Evolutionary conservation across 2,329 filamentous ascomycete species (phyloP).

Genomic region (Diaporthe caulivora): DNA sequence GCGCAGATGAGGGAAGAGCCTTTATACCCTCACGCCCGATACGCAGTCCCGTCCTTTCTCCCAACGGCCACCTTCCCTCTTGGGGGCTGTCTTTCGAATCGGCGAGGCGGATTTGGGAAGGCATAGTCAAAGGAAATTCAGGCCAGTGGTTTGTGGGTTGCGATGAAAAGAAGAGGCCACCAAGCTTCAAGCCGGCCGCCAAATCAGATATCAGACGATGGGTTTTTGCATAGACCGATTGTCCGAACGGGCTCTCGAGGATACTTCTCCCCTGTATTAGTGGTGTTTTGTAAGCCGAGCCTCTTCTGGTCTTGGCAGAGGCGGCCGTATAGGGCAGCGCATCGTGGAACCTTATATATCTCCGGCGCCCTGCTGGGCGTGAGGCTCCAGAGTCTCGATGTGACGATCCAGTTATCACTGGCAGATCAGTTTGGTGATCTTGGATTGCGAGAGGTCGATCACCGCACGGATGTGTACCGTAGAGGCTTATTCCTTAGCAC

Average conservation of each 20-base stretch:
- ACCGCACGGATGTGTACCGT: not conserved
- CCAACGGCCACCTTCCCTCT: slow-evolving; percentile 18
- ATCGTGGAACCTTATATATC: not conserved
- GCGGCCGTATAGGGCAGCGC: not conserved
- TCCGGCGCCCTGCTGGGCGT: slow-evolving; percentile 16
- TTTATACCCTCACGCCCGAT: not conserved
- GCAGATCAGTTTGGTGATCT: not conserved
- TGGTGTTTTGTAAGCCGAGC: slow-evolving; percentile 23
- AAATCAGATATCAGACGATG: slow-evolving; percentile 14
- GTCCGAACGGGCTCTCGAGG: not conserved
- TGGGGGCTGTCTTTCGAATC: not conserved
- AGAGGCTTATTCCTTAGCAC: not conserved
- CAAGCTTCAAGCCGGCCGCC: not conserved
- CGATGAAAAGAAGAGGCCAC: not conserved
- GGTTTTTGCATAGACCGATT: slow-evolving; percentile 7
- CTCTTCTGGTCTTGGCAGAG: slow-evolving; percentile 10
- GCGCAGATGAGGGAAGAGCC: not conserved
- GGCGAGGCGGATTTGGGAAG: not conserved
- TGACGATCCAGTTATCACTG: slow-evolving; percentile 5
- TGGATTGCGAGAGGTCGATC: slow-evolving; percentile 21
- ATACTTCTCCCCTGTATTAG: slow-evolving; percentile 12
- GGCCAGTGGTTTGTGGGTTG: not conserved
- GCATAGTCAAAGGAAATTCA: not conserved
- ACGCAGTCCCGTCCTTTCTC: not conserved
- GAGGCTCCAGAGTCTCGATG: slow-evolving; percentile 2